Conservation (phyloP, 2,329 filamentous ascomycete genomes). For the Oidium heveae region DNA sequence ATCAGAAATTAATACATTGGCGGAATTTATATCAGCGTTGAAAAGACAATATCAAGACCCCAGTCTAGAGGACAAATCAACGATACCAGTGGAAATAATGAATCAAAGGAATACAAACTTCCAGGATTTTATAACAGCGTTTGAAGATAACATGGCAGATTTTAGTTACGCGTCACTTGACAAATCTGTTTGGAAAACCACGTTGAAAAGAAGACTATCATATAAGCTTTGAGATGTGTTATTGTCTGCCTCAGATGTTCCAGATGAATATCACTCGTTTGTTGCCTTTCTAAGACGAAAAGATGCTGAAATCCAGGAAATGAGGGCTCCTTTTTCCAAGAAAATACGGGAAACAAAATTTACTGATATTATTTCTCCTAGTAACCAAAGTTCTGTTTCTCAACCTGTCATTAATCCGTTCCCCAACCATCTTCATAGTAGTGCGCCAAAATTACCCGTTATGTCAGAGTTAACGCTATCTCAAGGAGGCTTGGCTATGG, state of each 20-base stretch:
- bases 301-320: background rate
- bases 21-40: too few species aligned
- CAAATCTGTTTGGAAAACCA: background rate
- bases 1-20: too few species aligned
- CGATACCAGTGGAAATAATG: background rate
- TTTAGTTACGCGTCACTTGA: background rate
- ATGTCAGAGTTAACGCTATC: background rate
- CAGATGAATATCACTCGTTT: background rate
- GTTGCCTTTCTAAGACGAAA: background rate
- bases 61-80: too few species aligned
- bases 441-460: too few species aligned
- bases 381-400: too few species aligned
- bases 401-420: too few species aligned
- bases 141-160: background rate
- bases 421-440: too few species aligned
- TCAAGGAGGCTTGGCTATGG: background rate
- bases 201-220: background rate
- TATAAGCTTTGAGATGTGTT: background rate
- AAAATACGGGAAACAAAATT: too few species aligned
- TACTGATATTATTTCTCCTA: too few species aligned
- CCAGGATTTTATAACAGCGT: background rate
- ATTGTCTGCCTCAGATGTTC: background rate
- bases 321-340: too few species aligned
- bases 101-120: background rate
- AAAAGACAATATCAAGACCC: too few species aligned